Base-by-base conservation (phyloP, 1,284 basidiomycete genomes). In the Sparassis latifolia region DNA sequence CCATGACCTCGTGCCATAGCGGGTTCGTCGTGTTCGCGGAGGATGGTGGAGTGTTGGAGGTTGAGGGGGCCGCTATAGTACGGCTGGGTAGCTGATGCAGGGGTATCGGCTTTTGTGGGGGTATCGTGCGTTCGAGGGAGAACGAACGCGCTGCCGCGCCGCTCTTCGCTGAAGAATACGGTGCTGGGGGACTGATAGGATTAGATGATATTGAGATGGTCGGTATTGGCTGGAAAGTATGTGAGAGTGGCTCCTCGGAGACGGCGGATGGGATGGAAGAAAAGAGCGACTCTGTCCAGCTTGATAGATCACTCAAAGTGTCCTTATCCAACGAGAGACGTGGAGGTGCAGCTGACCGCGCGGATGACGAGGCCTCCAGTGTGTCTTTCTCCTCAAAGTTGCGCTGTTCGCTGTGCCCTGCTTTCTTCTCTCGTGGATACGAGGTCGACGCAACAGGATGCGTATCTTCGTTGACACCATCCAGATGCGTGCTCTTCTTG, bases 271-370 rank as follows among this genome's bases (percentile, higher is more conserved):
- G 65, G 31, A 66, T 60, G 7, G 62, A 62, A 3, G 65, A 66
- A 33, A 66, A 62, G 7, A 66, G 52, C 5, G 62, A 60, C 48
- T 64, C 65, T 3, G 63, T 59, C 63, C 65, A 66, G 30, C 57
- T 61, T 2, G 62, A 59, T 28, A 66, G 53, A 44, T 66, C 65
- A 29, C 53, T 50, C 7, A 57, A 45, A 2, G 50, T 48, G 44
- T 66, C 65, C 50, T 62, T 60, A 39, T 62, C 60, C 29, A 66
- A 52, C 2, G 65, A 66, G 3, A 66, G 50, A 10, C 65, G 56
- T 10, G 65, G 65, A 12, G 65, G 58, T 20, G 51, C 33, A 9
- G 55, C 54, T 2, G 59, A 48, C 10, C 54, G 41, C 7, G 57
- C 44, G 6, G 60, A 55, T 10, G 55, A 51, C 28, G 47, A 31